A percentile compares a stretch with the other conserved stretches of the same genome.
phyloP scores from a whole-genome alignment of 345 rosid genomes.

The Salix caprea region DNA sequence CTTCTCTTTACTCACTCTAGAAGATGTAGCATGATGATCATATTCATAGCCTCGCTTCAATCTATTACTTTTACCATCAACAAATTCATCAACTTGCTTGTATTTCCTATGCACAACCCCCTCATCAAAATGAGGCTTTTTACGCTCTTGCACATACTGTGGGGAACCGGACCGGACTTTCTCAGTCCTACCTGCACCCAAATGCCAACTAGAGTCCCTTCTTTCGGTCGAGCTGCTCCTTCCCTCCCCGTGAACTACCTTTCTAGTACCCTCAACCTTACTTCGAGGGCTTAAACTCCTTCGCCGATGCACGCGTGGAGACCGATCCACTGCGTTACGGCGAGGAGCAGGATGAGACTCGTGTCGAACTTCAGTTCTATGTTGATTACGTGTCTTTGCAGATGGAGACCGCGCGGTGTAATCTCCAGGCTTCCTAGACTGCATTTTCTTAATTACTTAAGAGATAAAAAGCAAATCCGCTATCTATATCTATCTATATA shows the following conservation, averaged over 20 bases:
- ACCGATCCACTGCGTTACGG: constrained; percentile 16
- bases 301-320: constrained; percentile 13
- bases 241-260: constrained; percentile 19
- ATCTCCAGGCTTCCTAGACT: constrained; percentile 41
- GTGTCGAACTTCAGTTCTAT: constrained; percentile 18
- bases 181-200: constrained; percentile 29
- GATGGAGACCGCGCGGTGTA: constrained; percentile 24
- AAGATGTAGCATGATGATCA: constrained; percentile 29
- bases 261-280: constrained; percentile 31
- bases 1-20: constrained; percentile 32
- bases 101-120: constrained; percentile 19
- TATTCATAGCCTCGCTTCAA: constrained; percentile 27
- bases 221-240: constrained; percentile 29
- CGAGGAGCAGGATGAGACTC: constrained; percentile 20
- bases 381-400: constrained; percentile 24
- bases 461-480: neutral
- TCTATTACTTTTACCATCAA: constrained; percentile 25
- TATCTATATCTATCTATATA: neutral
- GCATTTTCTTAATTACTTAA: constrained; percentile 31
- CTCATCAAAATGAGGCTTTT: constrained; percentile 30
- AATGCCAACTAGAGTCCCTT: constrained; percentile 32
- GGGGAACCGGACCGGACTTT: constrained; percentile 26
- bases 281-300: constrained; percentile 42
- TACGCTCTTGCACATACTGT: constrained; percentile 12
- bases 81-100: constrained; percentile 25